A percentile compares a stretch with the other conserved stretches of the same genome.
Evolutionary conservation across 140 eudicot species (phyloP).

Genomic region (Ambrosia hybrid): DNA sequence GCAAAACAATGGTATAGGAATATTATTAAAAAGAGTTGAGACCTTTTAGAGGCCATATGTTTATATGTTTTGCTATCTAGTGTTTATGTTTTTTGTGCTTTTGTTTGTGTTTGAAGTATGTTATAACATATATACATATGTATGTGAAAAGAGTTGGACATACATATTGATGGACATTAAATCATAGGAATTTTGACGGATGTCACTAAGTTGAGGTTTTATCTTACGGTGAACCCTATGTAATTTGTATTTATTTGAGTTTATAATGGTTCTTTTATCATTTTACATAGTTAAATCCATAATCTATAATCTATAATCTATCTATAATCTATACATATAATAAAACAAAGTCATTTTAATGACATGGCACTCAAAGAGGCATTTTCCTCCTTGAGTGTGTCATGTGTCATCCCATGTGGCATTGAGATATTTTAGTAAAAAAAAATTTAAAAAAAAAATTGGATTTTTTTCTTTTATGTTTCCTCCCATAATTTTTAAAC

Average conservation of each 20-base stretch:
- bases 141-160: background rate
- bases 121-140: background rate
- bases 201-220: background rate
- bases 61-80: background rate
- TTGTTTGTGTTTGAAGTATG: background rate
- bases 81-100: background rate
- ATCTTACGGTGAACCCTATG: constrained; percentile 2
- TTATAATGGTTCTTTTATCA: background rate
- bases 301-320: too few relatives aligned
- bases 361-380: too few relatives aligned
- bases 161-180: background rate
- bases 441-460: too few relatives aligned
- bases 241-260: background rate
- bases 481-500: too few relatives aligned
- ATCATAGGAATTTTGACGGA: background rate
- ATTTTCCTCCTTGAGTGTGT: too few relatives aligned
- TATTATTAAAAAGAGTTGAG: constrained; percentile 6
- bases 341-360: too few relatives aligned
- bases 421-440: too few relatives aligned
- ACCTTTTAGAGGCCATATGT: constrained; percentile 27
- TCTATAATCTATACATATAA: too few relatives aligned
- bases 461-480: too few relatives aligned
- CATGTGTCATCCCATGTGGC: too few relatives aligned
- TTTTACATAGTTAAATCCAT: background rate
- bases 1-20: background rate